Percentiles rank a stretch among this genome's conserved stretches.
These are phyloP conservation scores for Chaetoceros tenuissimus DNA, from an alignment of 108 stramenopile species.

Conservation along the genomic window DNA sequence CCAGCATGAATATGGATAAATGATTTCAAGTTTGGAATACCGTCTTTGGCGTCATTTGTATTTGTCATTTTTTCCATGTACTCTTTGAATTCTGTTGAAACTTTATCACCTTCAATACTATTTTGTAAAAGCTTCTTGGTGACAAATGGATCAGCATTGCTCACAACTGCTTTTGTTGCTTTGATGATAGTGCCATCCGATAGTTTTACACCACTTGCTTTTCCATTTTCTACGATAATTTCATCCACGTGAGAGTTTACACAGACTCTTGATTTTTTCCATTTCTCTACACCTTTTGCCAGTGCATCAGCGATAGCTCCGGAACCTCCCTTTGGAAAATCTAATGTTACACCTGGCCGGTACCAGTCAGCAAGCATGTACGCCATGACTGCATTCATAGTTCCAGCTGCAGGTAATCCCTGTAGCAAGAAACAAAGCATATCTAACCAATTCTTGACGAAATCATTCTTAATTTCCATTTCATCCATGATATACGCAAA, in stretches of 20 bases:
- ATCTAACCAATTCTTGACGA: slow-evolving; percentile 86
- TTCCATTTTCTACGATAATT: slow-evolving; percentile 74
- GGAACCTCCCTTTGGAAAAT: slow-evolving; percentile 86
- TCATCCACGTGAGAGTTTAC: slow-evolving; percentile 66
- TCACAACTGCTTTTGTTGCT: slow-evolving; percentile 79
- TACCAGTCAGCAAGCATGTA: slow-evolving; percentile 94
- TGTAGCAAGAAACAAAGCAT: slow-evolving; percentile 85
- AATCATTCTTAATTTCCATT: slow-evolving; percentile 68
- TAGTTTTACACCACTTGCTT: slow-evolving; percentile 66
- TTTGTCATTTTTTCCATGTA: slow-evolving; percentile 45
- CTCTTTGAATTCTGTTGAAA: slow-evolving; percentile 35
- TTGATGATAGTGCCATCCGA: slow-evolving; percentile 51
- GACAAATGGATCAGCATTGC: slow-evolving; percentile 79
- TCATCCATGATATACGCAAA: slow-evolving; percentile 61
- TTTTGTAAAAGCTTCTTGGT: slow-evolving; percentile 54
- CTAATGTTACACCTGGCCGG: slow-evolving; percentile 77
- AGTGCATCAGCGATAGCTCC: slow-evolving; percentile 82
- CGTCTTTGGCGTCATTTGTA: slow-evolving; percentile 45
- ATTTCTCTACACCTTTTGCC: slow-evolving; percentile 76
- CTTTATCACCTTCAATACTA: slow-evolving; percentile 21
- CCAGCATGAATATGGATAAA: slow-evolving; percentile 94
- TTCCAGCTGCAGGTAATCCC: slow-evolving; percentile 78
- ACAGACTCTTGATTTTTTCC: slow-evolving; percentile 41
- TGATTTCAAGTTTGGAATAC: slow-evolving; percentile 59
- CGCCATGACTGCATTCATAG: slow-evolving; percentile 88